Conservation (phyloP, 2,329 filamentous ascomycete genomes). For the Alternaria novae-zelandiae region DNA sequence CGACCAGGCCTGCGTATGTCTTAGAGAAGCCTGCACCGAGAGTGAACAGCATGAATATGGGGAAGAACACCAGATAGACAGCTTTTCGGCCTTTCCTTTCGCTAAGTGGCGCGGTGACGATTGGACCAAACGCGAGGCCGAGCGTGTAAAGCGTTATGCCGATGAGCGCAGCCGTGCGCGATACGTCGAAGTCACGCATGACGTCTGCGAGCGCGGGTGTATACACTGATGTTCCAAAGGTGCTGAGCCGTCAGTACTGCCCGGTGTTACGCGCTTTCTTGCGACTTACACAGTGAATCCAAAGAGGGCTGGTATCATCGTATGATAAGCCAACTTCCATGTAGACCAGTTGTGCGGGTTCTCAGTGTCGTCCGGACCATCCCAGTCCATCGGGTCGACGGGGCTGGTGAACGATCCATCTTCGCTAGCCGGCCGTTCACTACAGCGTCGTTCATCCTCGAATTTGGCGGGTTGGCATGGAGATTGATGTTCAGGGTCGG, state of each 20-base stretch:
- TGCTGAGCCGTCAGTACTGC: constrained; percentile 44
- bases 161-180: constrained; percentile 63
- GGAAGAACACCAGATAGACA: constrained; percentile 58
- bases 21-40: constrained; percentile 61
- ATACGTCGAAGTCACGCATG: constrained; percentile 61
- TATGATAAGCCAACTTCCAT: constrained; percentile 41
- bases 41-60: constrained; percentile 62
- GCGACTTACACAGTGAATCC: constrained; percentile 46
- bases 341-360: constrained; percentile 51
- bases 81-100: constrained; percentile 63
- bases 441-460: background rate
- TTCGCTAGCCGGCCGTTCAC: background rate
- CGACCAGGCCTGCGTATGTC: constrained; percentile 58
- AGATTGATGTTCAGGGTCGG: background rate
- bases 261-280: background rate
- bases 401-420: background rate
- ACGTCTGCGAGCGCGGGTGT: constrained; percentile 57
- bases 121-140: constrained; percentile 65
- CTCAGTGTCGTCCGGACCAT: constrained; percentile 42
- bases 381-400: constrained; percentile 31
- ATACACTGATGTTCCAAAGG: constrained; percentile 62
- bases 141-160: constrained; percentile 66
- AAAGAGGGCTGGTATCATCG: constrained; percentile 41
- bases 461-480: background rate
- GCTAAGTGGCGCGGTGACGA: constrained; percentile 65